A percentile compares a stretch with the other conserved stretches of the same genome.
These are phyloP conservation scores for Fusarium papillatum DNA, from an alignment of 2,329 filamentous ascomycete species.

Conservation along the genomic window DNA sequence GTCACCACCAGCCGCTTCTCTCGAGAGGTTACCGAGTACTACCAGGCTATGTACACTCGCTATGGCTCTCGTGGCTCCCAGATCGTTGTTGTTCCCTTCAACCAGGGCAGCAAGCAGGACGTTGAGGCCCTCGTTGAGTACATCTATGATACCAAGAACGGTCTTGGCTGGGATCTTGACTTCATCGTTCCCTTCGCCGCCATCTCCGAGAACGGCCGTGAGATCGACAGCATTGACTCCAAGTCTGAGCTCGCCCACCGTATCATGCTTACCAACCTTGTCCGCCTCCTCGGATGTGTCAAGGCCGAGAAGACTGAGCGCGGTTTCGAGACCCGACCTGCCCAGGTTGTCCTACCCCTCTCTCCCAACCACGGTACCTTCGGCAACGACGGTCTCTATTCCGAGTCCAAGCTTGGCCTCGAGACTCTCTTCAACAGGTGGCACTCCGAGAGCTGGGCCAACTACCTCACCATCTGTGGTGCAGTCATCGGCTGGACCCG, in stretches of 20 bases:
- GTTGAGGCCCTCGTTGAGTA: conserved; percentile 95
- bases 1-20: conserved; percentile 98
- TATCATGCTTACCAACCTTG: conserved; percentile 98
- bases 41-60: conserved; percentile 97
- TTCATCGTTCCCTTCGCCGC: conserved; percentile 97
- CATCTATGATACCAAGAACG: conserved; percentile 96
- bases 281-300: conserved; percentile 90
- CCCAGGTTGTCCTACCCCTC: conserved; percentile 94
- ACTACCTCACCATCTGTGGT: conserved; percentile 98
- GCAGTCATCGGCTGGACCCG: conserved; percentile 99
- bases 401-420: conserved; percentile 96
- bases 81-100: conserved; percentile 98
- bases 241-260: conserved; percentile 98
- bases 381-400: conserved; percentile 97
- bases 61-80: conserved; percentile 95
- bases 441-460: conserved; percentile 97
- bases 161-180: conserved; percentile 98
- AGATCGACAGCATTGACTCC: conserved; percentile 97
- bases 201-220: conserved; percentile 96
- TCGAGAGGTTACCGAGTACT: conserved; percentile 98
- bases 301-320: conserved; percentile 91
- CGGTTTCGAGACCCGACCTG: conserved; percentile 94
- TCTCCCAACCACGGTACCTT: conserved; percentile 99
- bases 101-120: conserved; percentile 98
- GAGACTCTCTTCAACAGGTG: conserved; percentile 99